Conservation (phyloP, 768 basidiomycete species). For the Dentipellis sp. region DNA sequence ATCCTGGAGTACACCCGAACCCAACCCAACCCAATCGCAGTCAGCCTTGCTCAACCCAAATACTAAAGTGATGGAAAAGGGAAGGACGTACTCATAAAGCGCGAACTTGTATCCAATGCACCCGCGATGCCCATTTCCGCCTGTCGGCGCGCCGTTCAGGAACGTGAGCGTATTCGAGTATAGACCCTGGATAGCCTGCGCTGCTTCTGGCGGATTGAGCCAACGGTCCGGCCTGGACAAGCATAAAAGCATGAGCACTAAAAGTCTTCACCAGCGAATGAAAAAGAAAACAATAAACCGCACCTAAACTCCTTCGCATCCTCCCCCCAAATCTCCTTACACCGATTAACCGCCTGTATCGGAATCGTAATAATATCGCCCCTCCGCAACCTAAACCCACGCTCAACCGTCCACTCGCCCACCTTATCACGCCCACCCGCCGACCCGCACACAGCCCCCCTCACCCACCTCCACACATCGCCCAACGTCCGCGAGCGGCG, state of each 20-base stretch:
- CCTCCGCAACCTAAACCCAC: conserved; percentile 15
- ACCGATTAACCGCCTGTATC: conserved; percentile 51
- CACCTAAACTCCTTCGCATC: conserved; percentile 56
- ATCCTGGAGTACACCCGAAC: conserved; percentile 45
- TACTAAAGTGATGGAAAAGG: background rate
- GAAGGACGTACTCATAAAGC: conserved; percentile 44
- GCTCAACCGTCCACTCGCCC: conserved; percentile 1
- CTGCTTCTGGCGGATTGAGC: conserved; percentile 29
- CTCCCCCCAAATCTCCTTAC: conserved; percentile 47
- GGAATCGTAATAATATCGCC: conserved; percentile 53
- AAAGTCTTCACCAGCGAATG: background rate
- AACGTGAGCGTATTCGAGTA: conserved; percentile 48
- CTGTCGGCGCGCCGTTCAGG: conserved; percentile 38
- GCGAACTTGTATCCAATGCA: conserved; percentile 59
- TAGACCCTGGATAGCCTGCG: conserved; percentile 37
- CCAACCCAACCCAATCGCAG: conserved; percentile 1
- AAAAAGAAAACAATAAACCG: background rate
- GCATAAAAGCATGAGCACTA: background rate
- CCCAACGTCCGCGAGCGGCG: background rate
- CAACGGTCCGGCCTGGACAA: conserved; percentile 42
- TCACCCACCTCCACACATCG: background rate
- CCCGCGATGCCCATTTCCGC: conserved; percentile 37
- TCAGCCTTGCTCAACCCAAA: background rate
- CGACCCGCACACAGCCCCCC: background rate
- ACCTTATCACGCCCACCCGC: background rate